Base-by-base conservation (phyloP, 1,139 yeast genomes). In the Magnusiomyces sp. region DNA sequence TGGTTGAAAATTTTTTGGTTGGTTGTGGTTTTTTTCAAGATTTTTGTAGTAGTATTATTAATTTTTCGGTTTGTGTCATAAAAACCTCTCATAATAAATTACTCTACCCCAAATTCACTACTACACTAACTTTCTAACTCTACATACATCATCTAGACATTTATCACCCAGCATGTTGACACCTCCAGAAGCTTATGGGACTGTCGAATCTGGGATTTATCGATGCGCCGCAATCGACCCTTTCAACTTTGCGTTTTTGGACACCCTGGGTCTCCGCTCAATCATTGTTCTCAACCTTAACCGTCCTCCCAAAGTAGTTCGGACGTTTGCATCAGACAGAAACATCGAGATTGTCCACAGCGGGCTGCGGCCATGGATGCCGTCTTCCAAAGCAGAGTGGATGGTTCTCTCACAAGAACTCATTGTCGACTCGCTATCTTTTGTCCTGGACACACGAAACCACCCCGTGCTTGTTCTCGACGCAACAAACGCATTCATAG, bases 401-500 rank as follows among this genome's bases (percentile, higher is more conserved):
- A 58, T 59, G 55, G 55, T 64, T 9, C 55, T 68, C 27, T 59
- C 64, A 19, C 61, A 61, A 17, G 65, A 58, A n/a, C 58, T 68
- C 23, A 57, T 69, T 11, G 68, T 67, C 51, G 66, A 64, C 46
- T 62, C 70, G 3, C 54, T 70, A 29, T 58, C 64, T 17, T 62
- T 81, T 17, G 62, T 87, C 5, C 69, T 92, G 45, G 81, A 90
- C 62, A 73, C 71, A 49, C 66, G 77, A 17, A 80, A 81, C 58
- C 81, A 84, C 61, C 89, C 89, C 50, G 65, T 85, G 9, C 68
- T 92, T 40, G 66, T 92, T 14, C 80, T 92, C 32, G 97, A 92
- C 62, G 78, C 85, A 5, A 81, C 92, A 2, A 83, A 86, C 51
- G 80, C 94, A 2, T 73, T 90, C 31, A 77, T 88, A 5, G 96